Evolutionary conservation across 2,329 filamentous ascomycete genomes (phyloP).

Genomic region (Exophiala dermatitidis): DNA sequence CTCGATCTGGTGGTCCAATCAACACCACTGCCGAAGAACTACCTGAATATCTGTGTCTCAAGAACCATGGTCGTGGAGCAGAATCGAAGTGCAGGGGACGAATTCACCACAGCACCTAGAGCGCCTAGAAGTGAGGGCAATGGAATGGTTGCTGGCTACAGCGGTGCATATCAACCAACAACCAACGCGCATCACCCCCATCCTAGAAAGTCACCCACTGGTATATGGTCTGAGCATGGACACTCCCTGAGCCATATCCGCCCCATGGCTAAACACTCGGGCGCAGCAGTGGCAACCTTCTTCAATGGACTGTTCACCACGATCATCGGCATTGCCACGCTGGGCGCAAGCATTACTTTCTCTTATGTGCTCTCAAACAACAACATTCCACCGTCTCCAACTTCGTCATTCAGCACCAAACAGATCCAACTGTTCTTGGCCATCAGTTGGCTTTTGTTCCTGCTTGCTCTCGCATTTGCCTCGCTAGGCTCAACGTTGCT

Average conservation of each 20-base stretch:
- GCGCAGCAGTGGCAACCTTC: slow-evolving; percentile 22
- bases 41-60: not conserved
- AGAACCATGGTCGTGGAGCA: not conserved
- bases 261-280: slow-evolving; percentile 23
- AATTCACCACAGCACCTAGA: not conserved
- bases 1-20: too few relatives aligned
- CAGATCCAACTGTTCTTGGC: slow-evolving; percentile 24
- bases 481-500: slow-evolving; percentile 25
- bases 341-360: slow-evolving; percentile 27
- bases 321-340: slow-evolving; percentile 25
- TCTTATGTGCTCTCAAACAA: slow-evolving; percentile 26
- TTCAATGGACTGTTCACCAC: slow-evolving; percentile 27
- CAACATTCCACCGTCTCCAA: slow-evolving; percentile 4
- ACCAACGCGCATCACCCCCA: not conserved
- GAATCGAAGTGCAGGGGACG: not conserved
- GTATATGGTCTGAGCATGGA: slow-evolving; percentile 21
- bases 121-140: not conserved
- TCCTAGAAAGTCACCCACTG: slow-evolving; percentile 6
- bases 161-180: not conserved
- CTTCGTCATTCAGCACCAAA: slow-evolving; percentile 11
- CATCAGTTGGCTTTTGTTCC: slow-evolving; percentile 27
- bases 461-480: slow-evolving; percentile 26
- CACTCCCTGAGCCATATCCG: slow-evolving; percentile 19
- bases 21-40: too few relatives aligned
- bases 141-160: not conserved